phyloP scores from a whole-genome alignment of 129 eudicot genomes.

The Pseudognaphalium luteoalbum region DNA sequence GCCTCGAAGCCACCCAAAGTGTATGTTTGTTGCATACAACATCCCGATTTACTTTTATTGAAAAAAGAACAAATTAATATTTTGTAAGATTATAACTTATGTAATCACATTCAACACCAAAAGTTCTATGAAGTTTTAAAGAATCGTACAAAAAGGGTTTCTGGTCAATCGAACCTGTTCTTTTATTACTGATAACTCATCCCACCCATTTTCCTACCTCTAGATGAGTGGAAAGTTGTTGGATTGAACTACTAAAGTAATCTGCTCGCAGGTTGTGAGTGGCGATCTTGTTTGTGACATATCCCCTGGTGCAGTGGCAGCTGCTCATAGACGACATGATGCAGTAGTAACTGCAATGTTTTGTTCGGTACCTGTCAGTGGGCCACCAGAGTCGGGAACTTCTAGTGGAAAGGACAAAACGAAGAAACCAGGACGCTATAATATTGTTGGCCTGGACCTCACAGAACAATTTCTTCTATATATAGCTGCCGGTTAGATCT shows the following conservation, averaged over 20 bases:
- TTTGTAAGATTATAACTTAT: too few relatives aligned
- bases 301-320: conserved; percentile 95
- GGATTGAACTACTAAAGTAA: conserved; percentile 1
- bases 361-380: conserved; percentile 82
- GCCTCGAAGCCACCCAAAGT: too few relatives aligned
- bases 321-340: conserved; percentile 95
- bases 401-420: conserved; percentile 87
- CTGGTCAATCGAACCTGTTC: neutral
- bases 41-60: too few relatives aligned
- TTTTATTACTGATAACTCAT: neutral
- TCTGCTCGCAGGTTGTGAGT: conserved; percentile 70
- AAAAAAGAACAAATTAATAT: too few relatives aligned
- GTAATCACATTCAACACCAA: too few relatives aligned
- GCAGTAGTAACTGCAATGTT: conserved; percentile 91
- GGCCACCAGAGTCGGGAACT: conserved; percentile 75
- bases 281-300: conserved; percentile 92
- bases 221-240: neutral
- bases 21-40: too few relatives aligned
- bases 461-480: conserved; percentile 80
- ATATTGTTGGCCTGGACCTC: conserved; percentile 77
- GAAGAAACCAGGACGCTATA: conserved; percentile 68
- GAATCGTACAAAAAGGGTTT: neutral
- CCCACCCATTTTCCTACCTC: neutral
- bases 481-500: conserved; percentile 76
- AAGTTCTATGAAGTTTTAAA: too few relatives aligned